Conservation (phyloP, 768 basidiomycete genomes). For the Phanerochaete carnosa region DNA sequence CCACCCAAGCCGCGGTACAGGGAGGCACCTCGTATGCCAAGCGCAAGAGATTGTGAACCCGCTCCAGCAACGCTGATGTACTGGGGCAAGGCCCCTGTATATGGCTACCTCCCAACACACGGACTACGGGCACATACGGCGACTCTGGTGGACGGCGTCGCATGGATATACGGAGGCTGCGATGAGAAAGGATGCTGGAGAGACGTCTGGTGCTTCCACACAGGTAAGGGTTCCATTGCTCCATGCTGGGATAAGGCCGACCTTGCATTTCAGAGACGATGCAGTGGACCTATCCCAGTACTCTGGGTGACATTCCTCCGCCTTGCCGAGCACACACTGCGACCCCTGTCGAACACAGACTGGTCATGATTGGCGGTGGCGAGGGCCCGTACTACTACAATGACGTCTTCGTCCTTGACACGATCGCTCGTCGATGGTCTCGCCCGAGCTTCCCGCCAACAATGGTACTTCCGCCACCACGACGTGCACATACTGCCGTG, state of each 20-base stretch:
- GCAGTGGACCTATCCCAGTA: constrained; percentile 82
- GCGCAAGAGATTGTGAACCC: constrained; percentile 53
- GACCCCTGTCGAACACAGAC: constrained; percentile 74
- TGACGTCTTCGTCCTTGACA: constrained; percentile 80
- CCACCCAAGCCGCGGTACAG: constrained; percentile 36
- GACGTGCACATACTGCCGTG: constrained; percentile 88
- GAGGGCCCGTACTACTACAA: constrained; percentile 82
- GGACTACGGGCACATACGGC: constrained; percentile 81
- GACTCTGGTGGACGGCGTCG: constrained; percentile 76
- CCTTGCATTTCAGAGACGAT: constrained; percentile 62
- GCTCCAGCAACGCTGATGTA: constrained; percentile 78
- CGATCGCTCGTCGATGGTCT: constrained; percentile 64
- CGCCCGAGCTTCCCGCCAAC: constrained; percentile 33
- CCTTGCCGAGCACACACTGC: constrained; percentile 87
- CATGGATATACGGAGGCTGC: constrained; percentile 89
- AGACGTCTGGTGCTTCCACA: constrained; percentile 85
- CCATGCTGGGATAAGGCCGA: background rate
- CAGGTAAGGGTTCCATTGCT: constrained; percentile 41
- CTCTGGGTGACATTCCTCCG: constrained; percentile 73
- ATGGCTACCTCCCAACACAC: constrained; percentile 61
- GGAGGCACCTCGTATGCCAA: constrained; percentile 55
- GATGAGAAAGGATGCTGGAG: constrained; percentile 73
- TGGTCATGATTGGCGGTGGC: constrained; percentile 87
- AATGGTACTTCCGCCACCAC: constrained; percentile 37
- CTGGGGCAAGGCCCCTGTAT: constrained; percentile 82